A percentile compares a stretch with the other conserved stretches of the same genome.
These are phyloP conservation scores for Amphibolis antarctica DNA, from an alignment of 106 monocot species.

Conservation along the genomic window DNA sequence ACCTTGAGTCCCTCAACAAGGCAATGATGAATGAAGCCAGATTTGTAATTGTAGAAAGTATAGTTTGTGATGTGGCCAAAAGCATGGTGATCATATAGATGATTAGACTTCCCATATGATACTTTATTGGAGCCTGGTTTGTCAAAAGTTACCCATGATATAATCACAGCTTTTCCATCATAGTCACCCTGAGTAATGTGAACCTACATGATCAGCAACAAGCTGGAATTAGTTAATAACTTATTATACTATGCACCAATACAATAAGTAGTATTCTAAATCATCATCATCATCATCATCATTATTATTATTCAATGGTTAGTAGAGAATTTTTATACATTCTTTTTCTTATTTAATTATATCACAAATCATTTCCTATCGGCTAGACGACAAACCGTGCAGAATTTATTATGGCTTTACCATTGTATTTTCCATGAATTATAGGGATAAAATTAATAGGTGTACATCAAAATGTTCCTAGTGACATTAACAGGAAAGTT, in stretches of 20 bases:
- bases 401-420: too few relatives aligned
- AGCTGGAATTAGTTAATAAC: background rate
- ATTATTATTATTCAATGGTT: too few relatives aligned
- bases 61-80: slow-evolving; percentile 60
- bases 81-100: slow-evolving; percentile 49
- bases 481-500: too few relatives aligned
- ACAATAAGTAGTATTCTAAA: too few relatives aligned
- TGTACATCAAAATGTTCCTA: too few relatives aligned
- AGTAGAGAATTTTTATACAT: too few relatives aligned
- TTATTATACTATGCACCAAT: too few relatives aligned
- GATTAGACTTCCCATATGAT: slow-evolving; percentile 35
- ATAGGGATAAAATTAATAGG: too few relatives aligned
- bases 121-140: slow-evolving; percentile 69
- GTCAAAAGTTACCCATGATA: slow-evolving; percentile 76
- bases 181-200: slow-evolving; percentile 92
- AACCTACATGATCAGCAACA: slow-evolving; percentile 33
- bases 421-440: too few relatives aligned
- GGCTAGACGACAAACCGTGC: too few relatives aligned
- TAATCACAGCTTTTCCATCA: slow-evolving; percentile 89
- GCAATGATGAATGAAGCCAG: slow-evolving; percentile 94
- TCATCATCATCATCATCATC: too few relatives aligned
- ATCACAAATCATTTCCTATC: background rate
- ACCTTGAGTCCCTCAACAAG: slow-evolving; percentile 73
- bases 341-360: too few relatives aligned
- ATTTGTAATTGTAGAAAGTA: slow-evolving; percentile 70